Conservation (phyloP, 1,284 basidiomycete genomes). For the Caloboletus inedulis region DNA sequence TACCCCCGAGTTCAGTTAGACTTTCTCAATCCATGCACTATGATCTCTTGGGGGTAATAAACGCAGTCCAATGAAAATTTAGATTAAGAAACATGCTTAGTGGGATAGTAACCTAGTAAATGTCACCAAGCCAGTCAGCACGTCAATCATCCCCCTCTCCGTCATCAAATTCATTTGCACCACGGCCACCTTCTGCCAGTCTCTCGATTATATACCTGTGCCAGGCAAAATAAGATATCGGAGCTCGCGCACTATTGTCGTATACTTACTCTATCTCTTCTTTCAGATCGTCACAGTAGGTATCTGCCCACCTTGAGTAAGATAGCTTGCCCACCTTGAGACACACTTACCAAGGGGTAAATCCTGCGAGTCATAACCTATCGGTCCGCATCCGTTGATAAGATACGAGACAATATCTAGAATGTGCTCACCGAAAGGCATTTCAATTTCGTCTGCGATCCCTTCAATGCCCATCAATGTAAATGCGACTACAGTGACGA, state of each 20-base stretch:
- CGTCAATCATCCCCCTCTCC: conserved; percentile 72
- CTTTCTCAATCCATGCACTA: background rate
- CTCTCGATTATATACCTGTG: conserved; percentile 72
- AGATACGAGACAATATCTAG: background rate
- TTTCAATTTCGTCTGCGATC: conserved; percentile 89
- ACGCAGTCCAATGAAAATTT: background rate
- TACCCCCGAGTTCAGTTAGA: conserved; percentile 81
- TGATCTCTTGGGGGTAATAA: background rate
- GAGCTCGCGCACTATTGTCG: background rate
- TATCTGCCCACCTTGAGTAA: conserved; percentile 46
- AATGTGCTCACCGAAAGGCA: conserved; percentile 68
- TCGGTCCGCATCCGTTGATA: conserved; percentile 2
- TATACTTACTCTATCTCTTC: conserved; percentile 70
- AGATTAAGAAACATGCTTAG: background rate
- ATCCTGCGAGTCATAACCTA: conserved; percentile 61
- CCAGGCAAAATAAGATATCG: conserved; percentile 8
- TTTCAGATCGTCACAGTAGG: conserved; percentile 80
- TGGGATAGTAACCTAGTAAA: background rate
- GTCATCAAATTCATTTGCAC: conserved; percentile 63
- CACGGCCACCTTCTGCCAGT: conserved; percentile 74
- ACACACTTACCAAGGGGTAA: conserved; percentile 60
- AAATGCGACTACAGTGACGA: conserved; percentile 81
- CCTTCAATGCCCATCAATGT: conserved; percentile 93
- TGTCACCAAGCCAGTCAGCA: background rate
- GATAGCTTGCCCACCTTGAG: background rate